Percentiles rank a stretch among this genome's conserved stretches.
These are phyloP conservation scores for Ascochyta clinopodiicola DNA, from an alignment of 2,329 filamentous ascomycete species.

Conservation along the genomic window DNA sequence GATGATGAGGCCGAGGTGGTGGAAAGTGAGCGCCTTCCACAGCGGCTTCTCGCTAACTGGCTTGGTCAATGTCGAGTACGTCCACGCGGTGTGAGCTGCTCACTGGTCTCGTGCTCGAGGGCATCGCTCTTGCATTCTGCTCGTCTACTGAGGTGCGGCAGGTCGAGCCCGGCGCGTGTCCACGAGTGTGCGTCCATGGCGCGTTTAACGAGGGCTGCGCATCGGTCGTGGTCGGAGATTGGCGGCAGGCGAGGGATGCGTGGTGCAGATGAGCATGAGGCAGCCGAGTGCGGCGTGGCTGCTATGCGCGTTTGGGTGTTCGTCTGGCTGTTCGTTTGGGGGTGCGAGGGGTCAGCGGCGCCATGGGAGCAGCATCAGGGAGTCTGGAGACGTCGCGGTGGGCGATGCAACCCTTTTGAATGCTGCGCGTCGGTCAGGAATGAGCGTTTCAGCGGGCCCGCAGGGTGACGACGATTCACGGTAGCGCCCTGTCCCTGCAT, in stretches of 20 bases:
- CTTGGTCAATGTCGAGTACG: slow-evolving; percentile 6
- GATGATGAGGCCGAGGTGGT: slow-evolving; percentile 62
- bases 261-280: not conserved
- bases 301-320: slow-evolving; percentile 3
- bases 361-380: slow-evolving; percentile 11
- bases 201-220: slow-evolving; percentile 3
- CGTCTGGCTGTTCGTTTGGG: no score
- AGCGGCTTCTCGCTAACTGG: slow-evolving; percentile 56
- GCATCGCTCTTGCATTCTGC: slow-evolving; percentile 23
- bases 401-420: slow-evolving; percentile 14
- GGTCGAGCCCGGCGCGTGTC: slow-evolving; percentile 4
- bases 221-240: slow-evolving; percentile 15
- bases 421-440: slow-evolving; percentile 17
- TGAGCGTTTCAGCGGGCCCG: slow-evolving; percentile 19
- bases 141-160: slow-evolving; percentile 6
- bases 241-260: slow-evolving; percentile 6
- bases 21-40: slow-evolving; percentile 63
- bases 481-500: slow-evolving; percentile 18
- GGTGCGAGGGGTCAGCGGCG: not conserved
- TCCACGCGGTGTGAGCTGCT: slow-evolving; percentile 39
- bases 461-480: slow-evolving; percentile 19
- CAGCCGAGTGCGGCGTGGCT: not conserved
- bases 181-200: slow-evolving; percentile 11
- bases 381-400: not conserved
- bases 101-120: slow-evolving; percentile 34